Evolutionary conservation across 73 alveolate species (phyloP).

Genomic region (Paramecium pentaurelia): DNA sequence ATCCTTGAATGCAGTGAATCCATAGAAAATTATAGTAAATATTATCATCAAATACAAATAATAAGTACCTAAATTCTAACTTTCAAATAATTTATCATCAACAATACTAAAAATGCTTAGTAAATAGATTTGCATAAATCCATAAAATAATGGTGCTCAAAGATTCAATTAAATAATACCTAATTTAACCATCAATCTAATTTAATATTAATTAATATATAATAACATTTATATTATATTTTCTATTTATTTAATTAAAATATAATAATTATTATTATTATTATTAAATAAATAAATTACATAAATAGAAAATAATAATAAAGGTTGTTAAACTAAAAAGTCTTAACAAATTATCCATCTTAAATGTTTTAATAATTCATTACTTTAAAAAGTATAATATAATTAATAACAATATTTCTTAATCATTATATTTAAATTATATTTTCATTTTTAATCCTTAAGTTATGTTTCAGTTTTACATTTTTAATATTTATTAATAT

Average conservation of each 20-base stretch:
- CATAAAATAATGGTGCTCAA: background rate
- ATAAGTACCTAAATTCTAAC: background rate
- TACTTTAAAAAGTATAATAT: conserved; percentile 80
- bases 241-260: background rate
- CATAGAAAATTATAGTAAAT: background rate
- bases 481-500: background rate
- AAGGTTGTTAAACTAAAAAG: conserved; percentile 66
- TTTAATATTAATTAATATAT: background rate
- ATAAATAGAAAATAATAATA: conserved; percentile 23
- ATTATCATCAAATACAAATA: background rate
- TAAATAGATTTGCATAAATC: background rate
- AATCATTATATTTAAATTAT: background rate
- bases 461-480: background rate
- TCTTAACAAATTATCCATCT: no score
- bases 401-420: conserved; percentile 84
- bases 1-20: background rate
- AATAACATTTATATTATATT: background rate
- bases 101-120: background rate
- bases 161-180: background rate
- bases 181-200: background rate
- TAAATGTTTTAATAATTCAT: no score
- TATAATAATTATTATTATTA: background rate
- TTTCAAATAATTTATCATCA: background rate
- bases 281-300: no score
- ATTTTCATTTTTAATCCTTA: background rate